Base-by-base conservation (phyloP, 164 flowering plant species). In the Chloranthus sessilifolius region DNA sequence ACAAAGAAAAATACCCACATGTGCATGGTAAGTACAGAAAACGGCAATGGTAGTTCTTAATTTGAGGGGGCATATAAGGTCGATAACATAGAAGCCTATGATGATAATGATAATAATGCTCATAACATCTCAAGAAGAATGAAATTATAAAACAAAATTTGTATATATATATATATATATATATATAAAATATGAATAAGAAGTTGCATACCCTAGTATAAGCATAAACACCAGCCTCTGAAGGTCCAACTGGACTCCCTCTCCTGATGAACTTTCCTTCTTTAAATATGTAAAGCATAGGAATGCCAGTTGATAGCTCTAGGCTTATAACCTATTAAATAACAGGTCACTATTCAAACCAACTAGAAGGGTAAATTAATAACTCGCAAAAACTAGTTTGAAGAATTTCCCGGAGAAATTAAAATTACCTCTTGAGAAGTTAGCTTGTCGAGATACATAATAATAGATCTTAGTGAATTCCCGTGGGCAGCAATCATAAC, bases 401-500 rank as follows among this genome's bases (percentile, higher is more conserved):
- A n/a, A n/a, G n/a, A 29, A 0, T 0, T 15, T 43, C 43, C 28
- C 25, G n/a, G 33, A 6, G 39, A 29, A 41, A 29, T 17, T 27
- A 11, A 1, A 23, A 10, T 49, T 34, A 86, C 99, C 97, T 94
- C 97, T 67, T 94, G 78, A 28, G 97, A 87, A 43, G 97, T 94
- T 60, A 94, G 64, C 64, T 82, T 78, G 78, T 94, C 99, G 34
- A 94, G 96, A 67, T 88, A 89, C 99, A 94, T 94, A 26, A 94
- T 94, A 66, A 94, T 94, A 59, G 99, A 82, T 67, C 99, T 80
- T 66, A 94, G 65, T 16, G 99, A 94, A 54, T 94, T 94, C 52
- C 96, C 99, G 60, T 94, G 99, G 21, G 99, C 99, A 39, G 97
- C 92, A 62, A 94, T 85, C 96, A 94, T 77, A 44, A 94, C 82